phyloP scores from a whole-genome alignment of 495 filamentous ascomycete species.

The Cercophora scortea region DNA sequence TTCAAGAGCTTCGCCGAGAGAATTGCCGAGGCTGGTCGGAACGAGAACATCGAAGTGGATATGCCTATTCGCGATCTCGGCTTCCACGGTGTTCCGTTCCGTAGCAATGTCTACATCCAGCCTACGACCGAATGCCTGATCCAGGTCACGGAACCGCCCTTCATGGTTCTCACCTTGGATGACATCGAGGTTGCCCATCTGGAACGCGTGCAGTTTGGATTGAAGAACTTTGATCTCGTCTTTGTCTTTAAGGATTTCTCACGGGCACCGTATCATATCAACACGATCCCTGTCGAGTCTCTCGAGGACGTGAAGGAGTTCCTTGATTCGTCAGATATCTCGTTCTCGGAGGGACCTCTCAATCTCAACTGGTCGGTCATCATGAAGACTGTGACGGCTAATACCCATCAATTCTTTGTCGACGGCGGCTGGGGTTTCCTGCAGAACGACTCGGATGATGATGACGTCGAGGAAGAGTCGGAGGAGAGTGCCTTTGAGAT shows the following conservation, averaged over 20 bases:
- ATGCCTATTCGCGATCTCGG: slow-evolving; percentile 95
- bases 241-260: slow-evolving; percentile 97
- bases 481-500: slow-evolving; percentile 93
- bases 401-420: slow-evolving; percentile 89
- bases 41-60: slow-evolving; percentile 78
- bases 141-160: slow-evolving; percentile 93
- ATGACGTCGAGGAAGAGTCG: slow-evolving; percentile 61
- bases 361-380: slow-evolving; percentile 99
- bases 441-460: slow-evolving; percentile 77
- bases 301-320: slow-evolving; percentile 96
- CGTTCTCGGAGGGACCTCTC: slow-evolving; percentile 88
- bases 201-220: slow-evolving; percentile 93
- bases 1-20: slow-evolving; percentile 98
- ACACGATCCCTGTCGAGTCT: slow-evolving; percentile 94
- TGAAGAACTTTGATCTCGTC: slow-evolving; percentile 99
- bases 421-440: slow-evolving; percentile 97
- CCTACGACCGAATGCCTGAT: slow-evolving; percentile 98
- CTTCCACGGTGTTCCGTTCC: slow-evolving; percentile 92
- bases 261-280: slow-evolving; percentile 81
- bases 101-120: slow-evolving; percentile 89
- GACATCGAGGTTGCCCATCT: slow-evolving; percentile 96
- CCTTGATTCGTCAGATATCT: slow-evolving; percentile 90
- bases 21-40: slow-evolving; percentile 85
- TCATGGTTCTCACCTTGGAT: slow-evolving; percentile 86
- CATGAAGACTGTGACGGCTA: slow-evolving; percentile 95